Evolutionary conservation across 768 basidiomycete genomes (phyloP).

Genomic region (Russula emetica): DNA sequence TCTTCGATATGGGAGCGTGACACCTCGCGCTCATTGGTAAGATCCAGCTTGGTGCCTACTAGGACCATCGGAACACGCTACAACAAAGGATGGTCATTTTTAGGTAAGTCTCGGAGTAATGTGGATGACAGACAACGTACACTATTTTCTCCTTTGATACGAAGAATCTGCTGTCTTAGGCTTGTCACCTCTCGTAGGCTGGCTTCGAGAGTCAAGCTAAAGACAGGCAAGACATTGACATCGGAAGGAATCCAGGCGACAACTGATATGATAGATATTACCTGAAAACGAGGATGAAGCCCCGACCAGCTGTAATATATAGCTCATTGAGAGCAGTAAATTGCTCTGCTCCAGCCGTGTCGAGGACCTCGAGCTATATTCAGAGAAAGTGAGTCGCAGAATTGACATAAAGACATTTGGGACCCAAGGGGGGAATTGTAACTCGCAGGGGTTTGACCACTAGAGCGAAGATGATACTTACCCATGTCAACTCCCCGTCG

Average conservation of each 20-base stretch:
- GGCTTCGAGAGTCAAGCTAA: slow-evolving; percentile 75
- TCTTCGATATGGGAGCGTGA: slow-evolving; percentile 57
- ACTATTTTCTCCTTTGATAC: slow-evolving; percentile 67
- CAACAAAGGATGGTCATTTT: slow-evolving; percentile 1
- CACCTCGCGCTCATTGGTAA: slow-evolving; percentile 77
- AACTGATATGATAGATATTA: slow-evolving; percentile 29
- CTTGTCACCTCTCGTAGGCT: slow-evolving; percentile 76
- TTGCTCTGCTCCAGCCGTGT: slow-evolving; percentile 84
- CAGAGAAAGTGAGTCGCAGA: background rate
- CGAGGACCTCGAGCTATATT: slow-evolving; percentile 68
- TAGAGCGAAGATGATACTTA: slow-evolving; percentile 36
- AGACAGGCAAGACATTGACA: background rate
- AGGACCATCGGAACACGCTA: slow-evolving; percentile 75
- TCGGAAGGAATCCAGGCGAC: background rate
- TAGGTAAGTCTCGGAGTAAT: background rate
- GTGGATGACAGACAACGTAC: slow-evolving; percentile 37
- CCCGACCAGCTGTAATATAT: slow-evolving; percentile 76
- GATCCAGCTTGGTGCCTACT: slow-evolving; percentile 82
- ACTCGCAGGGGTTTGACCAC: slow-evolving; percentile 9
- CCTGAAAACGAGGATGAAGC: slow-evolving; percentile 84
- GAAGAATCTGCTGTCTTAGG: slow-evolving; percentile 75
- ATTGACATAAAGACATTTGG: background rate
- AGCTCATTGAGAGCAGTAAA: slow-evolving; percentile 77
- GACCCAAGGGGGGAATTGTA: background rate
- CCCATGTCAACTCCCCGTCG: slow-evolving; percentile 59